Evolutionary conservation across 2,329 filamentous ascomycete species (phyloP).

Genomic region (Teratosphaeriaceae sp.): DNA sequence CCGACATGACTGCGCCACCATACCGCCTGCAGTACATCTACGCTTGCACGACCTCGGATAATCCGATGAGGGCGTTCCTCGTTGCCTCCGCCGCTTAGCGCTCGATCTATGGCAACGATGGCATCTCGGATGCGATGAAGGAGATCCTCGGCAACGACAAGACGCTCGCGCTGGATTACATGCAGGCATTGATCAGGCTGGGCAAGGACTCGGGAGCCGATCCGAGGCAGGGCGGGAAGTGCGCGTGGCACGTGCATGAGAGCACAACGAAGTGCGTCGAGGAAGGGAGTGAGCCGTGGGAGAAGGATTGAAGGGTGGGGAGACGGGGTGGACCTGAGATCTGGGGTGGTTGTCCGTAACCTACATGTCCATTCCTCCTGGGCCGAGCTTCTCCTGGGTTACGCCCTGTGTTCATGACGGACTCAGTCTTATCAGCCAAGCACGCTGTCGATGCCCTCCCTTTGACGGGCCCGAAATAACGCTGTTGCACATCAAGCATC

Average conservation of each 20-base stretch:
- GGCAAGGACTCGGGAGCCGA: slow-evolving; percentile 7
- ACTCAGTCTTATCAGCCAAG: too few species aligned
- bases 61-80: slow-evolving; percentile 29
- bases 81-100: slow-evolving; percentile 27
- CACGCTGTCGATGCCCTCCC: too few species aligned
- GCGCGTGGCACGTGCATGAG: slow-evolving; percentile 26
- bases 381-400: too few species aligned
- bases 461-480: too few species aligned
- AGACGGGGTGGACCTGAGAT: too few species aligned
- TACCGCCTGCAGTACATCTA: slow-evolving; percentile 33
- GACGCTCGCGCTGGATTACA: slow-evolving; percentile 25
- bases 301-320: too few species aligned
- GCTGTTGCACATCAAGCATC: too few species aligned
- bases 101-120: slow-evolving; percentile 9
- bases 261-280: slow-evolving; percentile 8
- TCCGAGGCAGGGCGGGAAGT: slow-evolving; percentile 15
- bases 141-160: slow-evolving; percentile 19
- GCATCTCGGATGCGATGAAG: slow-evolving; percentile 19
- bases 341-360: too few species aligned
- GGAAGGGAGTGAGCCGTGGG: slow-evolving; percentile 14
- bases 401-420: too few species aligned
- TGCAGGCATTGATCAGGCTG: slow-evolving; percentile 21
- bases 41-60: slow-evolving; percentile 19
- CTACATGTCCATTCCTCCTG: too few species aligned
- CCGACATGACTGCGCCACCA: slow-evolving; percentile 29